phyloP scores from a whole-genome alignment of 495 filamentous ascomycete species.

The Astrothelium macrocarpum region DNA sequence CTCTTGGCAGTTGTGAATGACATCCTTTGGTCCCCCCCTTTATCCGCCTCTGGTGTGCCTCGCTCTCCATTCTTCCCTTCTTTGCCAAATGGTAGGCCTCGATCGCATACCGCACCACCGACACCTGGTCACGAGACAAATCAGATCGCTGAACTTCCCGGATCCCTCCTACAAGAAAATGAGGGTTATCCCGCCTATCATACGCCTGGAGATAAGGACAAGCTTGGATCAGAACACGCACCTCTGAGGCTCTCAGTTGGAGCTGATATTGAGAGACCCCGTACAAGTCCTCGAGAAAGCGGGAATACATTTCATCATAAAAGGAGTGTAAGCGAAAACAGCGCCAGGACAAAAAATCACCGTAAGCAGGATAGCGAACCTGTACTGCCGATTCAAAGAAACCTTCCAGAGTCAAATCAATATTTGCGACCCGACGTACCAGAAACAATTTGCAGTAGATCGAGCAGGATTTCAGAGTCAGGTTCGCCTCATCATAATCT shows the following conservation, averaged over 20 bases:
- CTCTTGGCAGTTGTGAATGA: conserved; percentile 32
- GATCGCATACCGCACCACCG: conserved; percentile 28
- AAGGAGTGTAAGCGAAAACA: not conserved
- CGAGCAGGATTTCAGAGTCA: not conserved
- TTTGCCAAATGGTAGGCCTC: conserved; percentile 24
- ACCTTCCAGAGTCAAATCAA: not conserved
- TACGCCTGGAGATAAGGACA: conserved; percentile 16
- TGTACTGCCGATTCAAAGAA: not conserved
- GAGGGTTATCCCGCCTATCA: conserved; percentile 17
- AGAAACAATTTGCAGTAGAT: not conserved
- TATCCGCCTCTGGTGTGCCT: conserved; percentile 13
- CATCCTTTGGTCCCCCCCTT: conserved; percentile 29
- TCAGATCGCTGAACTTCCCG: conserved; percentile 26
- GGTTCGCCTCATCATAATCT: not conserved
- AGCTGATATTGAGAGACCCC: conserved; percentile 5
- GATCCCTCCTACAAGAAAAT: conserved; percentile 28
- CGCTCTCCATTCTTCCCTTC: conserved; percentile 8
- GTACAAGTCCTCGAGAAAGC: conserved; percentile 11
- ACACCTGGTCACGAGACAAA: conserved; percentile 19
- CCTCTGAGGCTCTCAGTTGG: not conserved
- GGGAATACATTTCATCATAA: not conserved
- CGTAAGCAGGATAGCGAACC: not conserved
- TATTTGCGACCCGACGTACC: not conserved
- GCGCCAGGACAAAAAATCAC: not conserved
- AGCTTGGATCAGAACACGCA: conserved; percentile 13